These are phyloP conservation scores for Coemansia sp. DNA, from an alignment of 192 early-diverging fungal genomes.

Conservation along the genomic window DNA sequence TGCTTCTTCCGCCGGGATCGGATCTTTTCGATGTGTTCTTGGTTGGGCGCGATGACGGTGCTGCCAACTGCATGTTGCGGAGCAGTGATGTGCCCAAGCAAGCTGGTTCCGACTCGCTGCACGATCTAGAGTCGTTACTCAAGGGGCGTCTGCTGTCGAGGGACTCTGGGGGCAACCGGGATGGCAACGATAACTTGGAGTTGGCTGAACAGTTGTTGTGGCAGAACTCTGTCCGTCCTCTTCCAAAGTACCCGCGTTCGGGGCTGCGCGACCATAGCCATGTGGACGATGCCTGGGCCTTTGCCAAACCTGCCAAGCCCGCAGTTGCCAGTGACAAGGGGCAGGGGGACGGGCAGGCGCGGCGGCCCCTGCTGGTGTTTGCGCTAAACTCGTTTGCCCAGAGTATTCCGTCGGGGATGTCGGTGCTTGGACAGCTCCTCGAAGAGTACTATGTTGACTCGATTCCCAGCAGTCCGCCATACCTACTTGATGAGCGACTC, in stretches of 20 bases:
- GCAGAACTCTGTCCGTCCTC: slow-evolving; percentile 40
- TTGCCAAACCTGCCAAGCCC: slow-evolving; percentile 9
- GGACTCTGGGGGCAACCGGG: not conserved
- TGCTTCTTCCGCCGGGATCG: not conserved
- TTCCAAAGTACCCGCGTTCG: slow-evolving; percentile 39
- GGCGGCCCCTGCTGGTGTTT: slow-evolving; percentile 14
- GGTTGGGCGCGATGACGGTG: too few relatives aligned
- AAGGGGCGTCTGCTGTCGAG: slow-evolving; percentile 12
- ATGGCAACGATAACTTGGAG: not conserved
- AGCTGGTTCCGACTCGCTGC: not conserved
- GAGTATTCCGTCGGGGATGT: not conserved
- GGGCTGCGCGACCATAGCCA: slow-evolving; percentile 21
- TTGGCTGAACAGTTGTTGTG: slow-evolving; percentile 30
- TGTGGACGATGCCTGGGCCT: slow-evolving; percentile 28
- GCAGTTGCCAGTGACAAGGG: slow-evolving; percentile 1
- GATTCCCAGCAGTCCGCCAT: slow-evolving; percentile 27
- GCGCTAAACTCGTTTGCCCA: slow-evolving; percentile 12
- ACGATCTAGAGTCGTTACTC: slow-evolving; percentile 7
- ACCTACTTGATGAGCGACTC: slow-evolving; percentile 28
- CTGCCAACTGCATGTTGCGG: too few relatives aligned
- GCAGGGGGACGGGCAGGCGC: slow-evolving; percentile 3
- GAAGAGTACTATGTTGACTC: slow-evolving; percentile 37
- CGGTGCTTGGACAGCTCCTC: slow-evolving; percentile 16
- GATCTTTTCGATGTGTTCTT: not conserved
- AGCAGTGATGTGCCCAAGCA: too few relatives aligned